A percentile compares a stretch with the other conserved stretches of the same genome.
These are phyloP conservation scores for Xylariaceae sp. DNA, from an alignment of 2,329 filamentous ascomycete genomes.

Conservation along the genomic window DNA sequence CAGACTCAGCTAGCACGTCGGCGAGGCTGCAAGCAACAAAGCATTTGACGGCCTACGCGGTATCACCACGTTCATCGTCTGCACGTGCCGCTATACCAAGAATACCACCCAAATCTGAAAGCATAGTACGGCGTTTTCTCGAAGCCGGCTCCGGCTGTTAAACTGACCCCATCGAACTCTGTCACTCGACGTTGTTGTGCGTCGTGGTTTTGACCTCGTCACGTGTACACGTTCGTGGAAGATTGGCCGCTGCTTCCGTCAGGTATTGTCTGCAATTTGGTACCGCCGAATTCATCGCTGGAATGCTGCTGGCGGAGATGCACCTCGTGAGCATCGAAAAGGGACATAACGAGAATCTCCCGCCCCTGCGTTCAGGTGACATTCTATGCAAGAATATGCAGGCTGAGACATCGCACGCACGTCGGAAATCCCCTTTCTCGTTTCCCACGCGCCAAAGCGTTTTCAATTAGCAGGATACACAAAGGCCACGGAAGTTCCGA, in stretches of 20 bases:
- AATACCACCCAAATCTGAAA: conserved; percentile 36
- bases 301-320: conserved; percentile 44
- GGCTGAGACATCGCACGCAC: conserved; percentile 24
- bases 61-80: conserved; percentile 46
- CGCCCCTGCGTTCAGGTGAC: background rate
- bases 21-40: too few relatives aligned
- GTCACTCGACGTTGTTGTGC: too few relatives aligned
- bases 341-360: background rate
- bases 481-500: conserved; percentile 38
- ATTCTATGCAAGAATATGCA: background rate
- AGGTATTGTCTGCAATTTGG: too few relatives aligned
- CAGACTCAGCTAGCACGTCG: too few relatives aligned
- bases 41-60: too few relatives aligned
- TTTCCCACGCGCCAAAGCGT: conserved; percentile 30
- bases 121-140: conserved; percentile 35
- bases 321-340: conserved; percentile 35
- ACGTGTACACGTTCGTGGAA: too few relatives aligned
- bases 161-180: too few relatives aligned
- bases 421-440: conserved; percentile 24
- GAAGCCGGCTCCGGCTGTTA: background rate
- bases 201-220: too few relatives aligned
- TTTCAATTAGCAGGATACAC: conserved; percentile 31
- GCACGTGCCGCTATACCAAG: conserved; percentile 45
- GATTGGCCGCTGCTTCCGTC: too few relatives aligned
- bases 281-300: conserved; percentile 44